Base-by-base conservation (phyloP, 495 filamentous ascomycete species). In the Hyphodiscus hymeniophilus region DNA sequence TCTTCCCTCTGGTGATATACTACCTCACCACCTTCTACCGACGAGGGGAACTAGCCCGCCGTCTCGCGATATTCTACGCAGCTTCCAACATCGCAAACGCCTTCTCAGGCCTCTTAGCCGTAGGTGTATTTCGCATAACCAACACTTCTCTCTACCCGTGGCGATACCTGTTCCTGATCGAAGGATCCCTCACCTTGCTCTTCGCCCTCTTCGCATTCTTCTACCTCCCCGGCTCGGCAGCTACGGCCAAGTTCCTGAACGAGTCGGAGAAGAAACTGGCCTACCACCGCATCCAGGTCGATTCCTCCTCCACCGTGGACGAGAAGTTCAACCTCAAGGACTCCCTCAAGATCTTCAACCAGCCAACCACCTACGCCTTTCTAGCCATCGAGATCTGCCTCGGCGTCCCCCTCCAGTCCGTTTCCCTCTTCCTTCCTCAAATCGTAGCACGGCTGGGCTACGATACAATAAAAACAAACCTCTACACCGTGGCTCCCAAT, bases 1-100 rank as follows among this genome's bases (percentile, higher is more conserved):
- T 88, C 69, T 56, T 87, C 59, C 84, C 82, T n/a, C 81, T 82
- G 5, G 84, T 85, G 15, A 77, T 79, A 1, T 87, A 85, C 61
- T 86, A 85, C 50, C 57, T 88, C 3, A 81, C 77, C 0, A 69
- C 81, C 18, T 87, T 81, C 81, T 87, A 86, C 52, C 71, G 80
- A 15, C 70, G 80, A 35, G 72, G 73, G 54, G 83, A 87, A 62
- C 63, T 85, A 8, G 72, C 78, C 4, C 82, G 84, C 62, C 77
- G 82, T 62, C 72, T 89, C 17, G 75, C 81, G 0, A 64, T 89
- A 2, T 89, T 86, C 64, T 83, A 87, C 55, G 81, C 81, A 35
- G 82, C 79, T 79, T 76, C 80, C 0, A 80, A 80, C 11, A 65
- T 87, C 3, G 80, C 80, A 0, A 81, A 81, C 23, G 82, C 82